Percentiles rank a stretch among this genome's conserved stretches.
Evolutionary conservation across 108 stramenopile species (phyloP).

Genomic region (Aurantiochytrium sp.): DNA sequence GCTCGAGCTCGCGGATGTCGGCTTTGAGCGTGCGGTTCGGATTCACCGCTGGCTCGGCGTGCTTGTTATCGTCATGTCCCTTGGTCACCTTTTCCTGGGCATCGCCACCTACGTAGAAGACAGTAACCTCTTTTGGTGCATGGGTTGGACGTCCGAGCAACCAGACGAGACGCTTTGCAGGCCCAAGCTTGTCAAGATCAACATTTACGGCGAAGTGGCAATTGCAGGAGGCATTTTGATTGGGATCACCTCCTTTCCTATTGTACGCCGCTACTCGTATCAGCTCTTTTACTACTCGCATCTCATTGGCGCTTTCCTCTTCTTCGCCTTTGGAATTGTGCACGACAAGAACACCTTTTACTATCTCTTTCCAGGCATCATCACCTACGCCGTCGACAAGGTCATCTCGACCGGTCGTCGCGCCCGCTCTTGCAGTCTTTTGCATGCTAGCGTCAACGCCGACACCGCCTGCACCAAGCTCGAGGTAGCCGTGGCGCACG

Average conservation of each 20-base stretch:
- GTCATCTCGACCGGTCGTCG: neutral
- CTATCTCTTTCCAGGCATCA: neutral
- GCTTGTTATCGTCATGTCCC: neutral
- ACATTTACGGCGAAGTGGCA: neutral
- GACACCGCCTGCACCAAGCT: neutral
- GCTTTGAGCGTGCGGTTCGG: neutral
- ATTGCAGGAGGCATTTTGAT: neutral
- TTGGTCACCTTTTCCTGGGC: neutral
- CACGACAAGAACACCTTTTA: neutral
- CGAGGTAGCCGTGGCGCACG: neutral
- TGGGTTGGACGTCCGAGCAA: neutral
- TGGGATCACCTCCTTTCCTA: neutral
- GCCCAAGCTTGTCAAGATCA: neutral
- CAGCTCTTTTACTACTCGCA: neutral
- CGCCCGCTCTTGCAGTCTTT: neutral
- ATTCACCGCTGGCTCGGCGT: neutral
- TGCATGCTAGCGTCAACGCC: neutral
- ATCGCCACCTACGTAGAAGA: neutral
- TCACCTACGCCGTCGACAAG: neutral
- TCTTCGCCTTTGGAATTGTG: neutral
- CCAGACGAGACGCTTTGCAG: neutral
- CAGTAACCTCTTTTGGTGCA: neutral
- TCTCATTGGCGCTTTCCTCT: neutral
- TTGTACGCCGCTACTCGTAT: neutral
- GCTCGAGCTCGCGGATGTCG: conserved; percentile 8